Base-by-base conservation (phyloP, 176 grass and related monocot genomes). In the Ampelocalamus luodianensis region DNA sequence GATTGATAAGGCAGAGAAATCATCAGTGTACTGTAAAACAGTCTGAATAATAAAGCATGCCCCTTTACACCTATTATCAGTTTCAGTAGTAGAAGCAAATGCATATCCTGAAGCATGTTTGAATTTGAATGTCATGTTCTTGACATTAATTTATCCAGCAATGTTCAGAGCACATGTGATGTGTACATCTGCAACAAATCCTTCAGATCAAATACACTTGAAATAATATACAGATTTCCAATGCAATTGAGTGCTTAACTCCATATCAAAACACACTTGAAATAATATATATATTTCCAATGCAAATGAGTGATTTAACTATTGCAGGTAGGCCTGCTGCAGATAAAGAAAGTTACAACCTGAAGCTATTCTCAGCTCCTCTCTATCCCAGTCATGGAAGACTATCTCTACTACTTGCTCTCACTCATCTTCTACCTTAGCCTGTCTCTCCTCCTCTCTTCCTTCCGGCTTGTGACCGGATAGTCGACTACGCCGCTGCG, bases 331-430 rank as follows among this genome's bases (percentile, higher is more conserved):
- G 69, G 3, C 39, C 20, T 43, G 9, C 18, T 43, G 10, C 17
- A 69, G 66, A 69, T 42, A 42, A 43, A 69, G 37, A 48, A 48
- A 14, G 45, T 20, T 20, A 1, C 51, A 69, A n/a, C 29, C 38
- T 39, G 38, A 68, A 42, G 66, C 37, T 68, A 15, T 10, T 48
- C 1, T 29, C n/a, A 46, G 73, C 73, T 58, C 32, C 51, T 48
- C 51, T 48, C 11, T 65, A 16, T 9, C 15, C 13, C 55, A 39
- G 10, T 4, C 70, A 83, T 83, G 81, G 82, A 65, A 5, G 59
- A 65, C 17, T 84, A 44, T 71, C 27, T 83, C 27, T 83, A 50
- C 56, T 83, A 74, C 58, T 37, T 55, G 12, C 56, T 64, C 40
- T n/a, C 26, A 68, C 5, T 49, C 17, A 0, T 7, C 11, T 64